These are phyloP conservation scores for Mycena vitilis DNA, from an alignment of 768 basidiomycete species.

Conservation along the genomic window DNA sequence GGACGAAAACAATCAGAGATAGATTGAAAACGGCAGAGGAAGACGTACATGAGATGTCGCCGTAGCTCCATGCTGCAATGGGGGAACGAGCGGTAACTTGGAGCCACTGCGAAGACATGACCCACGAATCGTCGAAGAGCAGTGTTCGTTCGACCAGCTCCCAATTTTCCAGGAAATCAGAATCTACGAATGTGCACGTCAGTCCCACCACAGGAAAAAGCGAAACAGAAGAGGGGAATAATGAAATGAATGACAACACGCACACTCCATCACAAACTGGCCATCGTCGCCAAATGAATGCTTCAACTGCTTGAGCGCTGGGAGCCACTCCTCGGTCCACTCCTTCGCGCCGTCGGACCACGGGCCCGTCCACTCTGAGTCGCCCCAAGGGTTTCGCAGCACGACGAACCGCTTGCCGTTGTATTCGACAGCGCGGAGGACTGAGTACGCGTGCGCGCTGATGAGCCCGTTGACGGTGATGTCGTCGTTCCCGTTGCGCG, in stretches of 20 bases:
- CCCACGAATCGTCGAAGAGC: constrained; percentile 62
- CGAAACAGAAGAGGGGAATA: not conserved
- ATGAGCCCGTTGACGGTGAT: constrained; percentile 51
- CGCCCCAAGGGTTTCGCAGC: constrained; percentile 64
- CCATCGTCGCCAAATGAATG: constrained; percentile 63
- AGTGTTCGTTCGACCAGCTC: constrained; percentile 56
- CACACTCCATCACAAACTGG: constrained; percentile 64
- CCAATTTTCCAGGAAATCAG: constrained; percentile 58
- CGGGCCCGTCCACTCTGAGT: constrained; percentile 59
- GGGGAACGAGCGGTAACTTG: constrained; percentile 56
- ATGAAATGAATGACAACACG: constrained; percentile 21
- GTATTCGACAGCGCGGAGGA: constrained; percentile 56
- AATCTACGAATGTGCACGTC: constrained; percentile 40
- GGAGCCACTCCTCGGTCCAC: constrained; percentile 62
- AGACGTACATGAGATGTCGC: constrained; percentile 64
- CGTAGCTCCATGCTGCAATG: constrained; percentile 62
- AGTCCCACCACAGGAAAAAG: not conserved
- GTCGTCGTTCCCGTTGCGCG: constrained; percentile 45
- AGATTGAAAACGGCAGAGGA: not conserved
- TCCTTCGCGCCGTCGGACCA: constrained; percentile 64
- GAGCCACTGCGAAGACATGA: constrained; percentile 62
- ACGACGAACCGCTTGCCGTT: constrained; percentile 61
- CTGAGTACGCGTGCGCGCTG: constrained; percentile 60
- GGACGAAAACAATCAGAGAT: not conserved
- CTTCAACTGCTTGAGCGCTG: constrained; percentile 49